phyloP scores from a whole-genome alignment of 2,329 filamentous ascomycete genomes.

The Neocatenulostroma microsporum region DNA sequence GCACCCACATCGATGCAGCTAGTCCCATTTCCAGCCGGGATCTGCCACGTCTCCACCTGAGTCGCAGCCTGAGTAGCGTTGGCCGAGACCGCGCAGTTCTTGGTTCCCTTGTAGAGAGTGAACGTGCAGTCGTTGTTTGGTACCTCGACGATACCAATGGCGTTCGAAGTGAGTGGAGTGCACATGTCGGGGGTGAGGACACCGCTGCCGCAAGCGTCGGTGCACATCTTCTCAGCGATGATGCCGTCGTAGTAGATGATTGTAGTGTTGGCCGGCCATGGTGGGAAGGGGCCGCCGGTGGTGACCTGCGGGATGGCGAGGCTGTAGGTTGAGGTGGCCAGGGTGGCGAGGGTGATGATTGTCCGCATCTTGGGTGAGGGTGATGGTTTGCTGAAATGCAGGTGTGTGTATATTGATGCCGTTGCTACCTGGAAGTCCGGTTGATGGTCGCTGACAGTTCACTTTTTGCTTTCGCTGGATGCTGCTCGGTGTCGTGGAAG shows the following conservation, averaged over 20 bases:
- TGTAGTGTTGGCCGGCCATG: slow-evolving; percentile 9
- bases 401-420: too few species aligned
- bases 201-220: slow-evolving; percentile 9
- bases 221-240: slow-evolving; percentile 9
- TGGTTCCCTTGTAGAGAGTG: slow-evolving; percentile 12
- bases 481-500: too few species aligned
- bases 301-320: slow-evolving; percentile 3
- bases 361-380: too few species aligned
- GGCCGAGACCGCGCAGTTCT: slow-evolving; percentile 18
- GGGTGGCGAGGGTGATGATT: neutral
- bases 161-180: slow-evolving; percentile 10
- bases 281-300: slow-evolving; percentile 4
- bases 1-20: slow-evolving; percentile 17
- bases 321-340: too few species aligned
- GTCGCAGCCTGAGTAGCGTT: slow-evolving; percentile 1
- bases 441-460: too few species aligned
- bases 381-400: too few species aligned
- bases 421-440: too few species aligned
- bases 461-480: too few species aligned
- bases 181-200: slow-evolving; percentile 12
- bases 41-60: slow-evolving; percentile 5
- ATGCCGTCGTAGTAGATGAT: slow-evolving; percentile 12
- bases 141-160: slow-evolving; percentile 15
- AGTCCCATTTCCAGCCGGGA: slow-evolving; percentile 6
- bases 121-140: slow-evolving; percentile 16